Conservation (phyloP, 306 rosid genomes). For the Luffa aegyptiaca region DNA sequence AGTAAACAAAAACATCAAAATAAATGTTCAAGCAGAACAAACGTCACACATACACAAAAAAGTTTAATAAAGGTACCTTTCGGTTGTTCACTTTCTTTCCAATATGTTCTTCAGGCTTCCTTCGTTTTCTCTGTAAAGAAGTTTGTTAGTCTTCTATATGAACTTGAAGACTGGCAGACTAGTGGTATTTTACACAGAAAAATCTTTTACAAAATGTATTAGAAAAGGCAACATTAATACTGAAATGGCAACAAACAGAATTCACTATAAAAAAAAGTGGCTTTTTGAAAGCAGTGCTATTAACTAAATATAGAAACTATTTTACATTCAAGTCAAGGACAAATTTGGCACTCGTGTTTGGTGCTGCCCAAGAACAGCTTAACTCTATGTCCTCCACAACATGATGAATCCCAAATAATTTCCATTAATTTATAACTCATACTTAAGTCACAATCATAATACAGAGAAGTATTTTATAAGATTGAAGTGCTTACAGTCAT, state of each 20-base stretch:
- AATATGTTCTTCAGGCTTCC: slow-evolving; percentile 73
- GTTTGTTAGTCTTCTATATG: slow-evolving; percentile 14
- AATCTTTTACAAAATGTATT: not conserved
- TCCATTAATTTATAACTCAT: not conserved
- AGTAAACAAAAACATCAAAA: not conserved
- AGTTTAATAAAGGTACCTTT: slow-evolving; percentile 41
- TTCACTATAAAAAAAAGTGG: not conserved
- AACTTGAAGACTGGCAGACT: slow-evolving; percentile 15
- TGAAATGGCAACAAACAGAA: not conserved
- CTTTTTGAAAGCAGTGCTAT: not conserved
- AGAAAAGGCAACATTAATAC: not conserved
- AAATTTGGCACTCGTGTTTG: not conserved
- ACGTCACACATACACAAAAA: slow-evolving; percentile 10
- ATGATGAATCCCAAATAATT: not conserved
- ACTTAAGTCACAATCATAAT: not conserved
- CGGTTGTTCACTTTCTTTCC: slow-evolving; percentile 68
- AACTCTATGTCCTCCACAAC: not conserved
- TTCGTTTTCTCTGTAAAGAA: slow-evolving; percentile 77
- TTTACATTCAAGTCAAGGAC: not conserved
- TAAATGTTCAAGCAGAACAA: not conserved
- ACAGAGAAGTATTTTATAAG: slow-evolving; percentile 13
- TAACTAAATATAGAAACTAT: not conserved
- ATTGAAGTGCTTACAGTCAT: slow-evolving; percentile 63
- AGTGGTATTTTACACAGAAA: not conserved
- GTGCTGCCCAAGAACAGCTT: not conserved